Percentiles rank a stretch among this genome's conserved stretches.
Conservation (phyloP, 768 basidiomycete species). For the Rhodotorula toruloides region DNA sequence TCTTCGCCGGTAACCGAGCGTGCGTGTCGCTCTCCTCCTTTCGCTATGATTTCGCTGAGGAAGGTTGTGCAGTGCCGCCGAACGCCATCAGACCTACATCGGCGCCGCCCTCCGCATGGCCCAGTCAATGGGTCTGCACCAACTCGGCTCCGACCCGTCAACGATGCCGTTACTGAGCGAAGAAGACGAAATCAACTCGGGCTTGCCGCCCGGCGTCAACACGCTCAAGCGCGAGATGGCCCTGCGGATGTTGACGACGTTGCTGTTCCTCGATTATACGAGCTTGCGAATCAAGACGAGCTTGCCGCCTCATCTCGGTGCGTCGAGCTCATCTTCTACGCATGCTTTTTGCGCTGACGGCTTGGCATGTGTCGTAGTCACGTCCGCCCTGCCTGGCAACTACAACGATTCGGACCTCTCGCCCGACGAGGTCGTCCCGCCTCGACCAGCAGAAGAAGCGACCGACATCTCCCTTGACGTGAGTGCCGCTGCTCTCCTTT, state of each 20-base stretch:
- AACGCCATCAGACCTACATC: slow-evolving; percentile 3
- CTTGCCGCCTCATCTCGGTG: slow-evolving; percentile 6
- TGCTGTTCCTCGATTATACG: slow-evolving; percentile 18
- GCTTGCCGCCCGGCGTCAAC: slow-evolving; percentile 10
- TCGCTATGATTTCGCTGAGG: background rate
- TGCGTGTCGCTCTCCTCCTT: background rate
- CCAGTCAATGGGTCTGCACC: slow-evolving; percentile 16
- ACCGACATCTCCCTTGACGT: slow-evolving; percentile 17
- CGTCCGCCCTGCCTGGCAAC: slow-evolving; percentile 15
- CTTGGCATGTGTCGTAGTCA: background rate
- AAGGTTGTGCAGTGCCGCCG: background rate
- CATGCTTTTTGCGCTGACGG: background rate
- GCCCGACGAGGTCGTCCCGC: slow-evolving; percentile 4
- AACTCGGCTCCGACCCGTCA: slow-evolving; percentile 12
- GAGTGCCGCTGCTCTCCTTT: background rate
- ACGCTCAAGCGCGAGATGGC: slow-evolving; percentile 16
- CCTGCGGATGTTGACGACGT: slow-evolving; percentile 3
- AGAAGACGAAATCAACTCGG: slow-evolving; percentile 6
- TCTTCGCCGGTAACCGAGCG: slow-evolving; percentile 8
- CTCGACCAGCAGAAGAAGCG: background rate
- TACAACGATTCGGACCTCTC: slow-evolving; percentile 19
- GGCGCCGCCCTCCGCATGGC: slow-evolving; percentile 12
- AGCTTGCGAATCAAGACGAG: slow-evolving; percentile 4
- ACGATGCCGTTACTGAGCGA: slow-evolving; percentile 1
- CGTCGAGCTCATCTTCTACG: too few species aligned